phyloP scores from a whole-genome alignment of 2,329 filamentous ascomycete species.

The Aspergillus hortae region DNA sequence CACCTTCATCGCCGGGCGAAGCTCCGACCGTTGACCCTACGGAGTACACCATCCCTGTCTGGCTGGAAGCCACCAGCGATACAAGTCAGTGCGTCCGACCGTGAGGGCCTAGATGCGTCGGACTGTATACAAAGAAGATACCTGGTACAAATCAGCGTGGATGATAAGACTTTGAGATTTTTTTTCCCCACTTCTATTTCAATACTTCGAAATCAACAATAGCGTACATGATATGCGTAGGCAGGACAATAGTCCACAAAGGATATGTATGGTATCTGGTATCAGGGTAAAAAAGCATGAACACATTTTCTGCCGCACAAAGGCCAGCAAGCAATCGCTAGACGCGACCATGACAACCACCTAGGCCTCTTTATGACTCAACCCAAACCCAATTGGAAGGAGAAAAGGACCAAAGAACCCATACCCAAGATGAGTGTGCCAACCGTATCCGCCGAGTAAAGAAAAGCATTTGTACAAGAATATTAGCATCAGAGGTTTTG shows the following conservation, averaged over 20 bases:
- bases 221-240: slow-evolving; percentile 15
- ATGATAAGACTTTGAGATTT: neutral
- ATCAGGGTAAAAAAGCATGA: slow-evolving; percentile 17
- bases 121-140: neutral
- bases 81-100: slow-evolving; percentile 8
- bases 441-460: slow-evolving; percentile 12
- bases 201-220: slow-evolving; percentile 7
- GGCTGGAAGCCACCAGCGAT: neutral
- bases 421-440: slow-evolving; percentile 17
- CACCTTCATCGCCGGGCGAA: neutral
- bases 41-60: neutral
- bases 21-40: neutral
- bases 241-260: slow-evolving; percentile 13
- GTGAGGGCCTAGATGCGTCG: neutral
- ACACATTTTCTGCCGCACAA: slow-evolving; percentile 13
- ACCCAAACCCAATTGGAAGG: slow-evolving; percentile 8
- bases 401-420: slow-evolving; percentile 13
- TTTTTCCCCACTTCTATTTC: slow-evolving; percentile 4
- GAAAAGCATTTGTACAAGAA: slow-evolving; percentile 31
- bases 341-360: slow-evolving; percentile 15
- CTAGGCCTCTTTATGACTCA: slow-evolving; percentile 10
- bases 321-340: slow-evolving; percentile 11
- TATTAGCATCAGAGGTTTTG: slow-evolving; percentile 22
- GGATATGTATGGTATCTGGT: slow-evolving; percentile 27
- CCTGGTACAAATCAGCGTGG: neutral